phyloP scores from a whole-genome alignment of 306 rosid species.

The Corylus heterophylla region DNA sequence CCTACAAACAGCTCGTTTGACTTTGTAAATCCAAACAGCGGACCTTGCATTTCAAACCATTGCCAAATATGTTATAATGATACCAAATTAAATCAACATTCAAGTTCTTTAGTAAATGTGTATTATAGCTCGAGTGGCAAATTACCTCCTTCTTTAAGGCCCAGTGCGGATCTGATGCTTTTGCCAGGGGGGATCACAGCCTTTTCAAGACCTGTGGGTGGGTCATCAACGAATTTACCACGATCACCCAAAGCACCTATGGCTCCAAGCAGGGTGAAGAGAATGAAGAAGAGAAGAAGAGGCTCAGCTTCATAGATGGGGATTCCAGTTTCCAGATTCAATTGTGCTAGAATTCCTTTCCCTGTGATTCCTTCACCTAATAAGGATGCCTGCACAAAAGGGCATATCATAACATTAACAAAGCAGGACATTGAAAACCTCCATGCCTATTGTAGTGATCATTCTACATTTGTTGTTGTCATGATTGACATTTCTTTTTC shows the following conservation, averaged over 20 bases:
- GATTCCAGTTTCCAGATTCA: constrained; percentile 89
- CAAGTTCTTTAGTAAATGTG: not conserved
- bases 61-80: not conserved
- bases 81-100: not conserved
- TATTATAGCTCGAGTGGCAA: not conserved
- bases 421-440: not conserved
- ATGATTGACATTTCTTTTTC: too few relatives aligned
- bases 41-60: constrained; percentile 51
- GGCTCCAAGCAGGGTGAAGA: constrained; percentile 95
- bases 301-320: constrained; percentile 98
- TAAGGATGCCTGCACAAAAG: constrained; percentile 68
- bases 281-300: constrained; percentile 91
- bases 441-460: too few relatives aligned
- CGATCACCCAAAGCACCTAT: constrained; percentile 97
- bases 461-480: too few relatives aligned
- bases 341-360: constrained; percentile 85
- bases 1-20: constrained; percentile 93
- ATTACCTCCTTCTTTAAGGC: constrained; percentile 84
- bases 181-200: constrained; percentile 83
- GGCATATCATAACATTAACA: not conserved
- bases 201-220: constrained; percentile 52
- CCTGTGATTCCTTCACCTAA: constrained; percentile 92
- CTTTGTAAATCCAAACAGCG: constrained; percentile 91
- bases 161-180: constrained; percentile 63
- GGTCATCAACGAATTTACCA: constrained; percentile 80